Base-by-base conservation (phyloP, 2,329 filamentous ascomycete genomes). In the Pseudopithomyces maydicus region DNA sequence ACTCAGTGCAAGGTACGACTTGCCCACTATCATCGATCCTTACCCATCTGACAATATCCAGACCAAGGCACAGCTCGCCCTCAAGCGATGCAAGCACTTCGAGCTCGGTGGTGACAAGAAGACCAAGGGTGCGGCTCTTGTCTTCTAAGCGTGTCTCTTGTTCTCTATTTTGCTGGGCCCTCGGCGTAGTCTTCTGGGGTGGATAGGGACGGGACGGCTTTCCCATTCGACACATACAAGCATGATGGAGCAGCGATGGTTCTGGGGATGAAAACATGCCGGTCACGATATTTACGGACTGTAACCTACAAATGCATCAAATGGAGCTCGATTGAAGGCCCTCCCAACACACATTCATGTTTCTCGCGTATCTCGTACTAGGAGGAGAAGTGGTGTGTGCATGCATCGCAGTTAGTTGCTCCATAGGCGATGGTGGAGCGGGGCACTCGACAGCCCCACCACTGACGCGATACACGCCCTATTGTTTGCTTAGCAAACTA, bases 11-110 rank as follows among this genome's bases (percentile, higher is more conserved):
- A 98, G 71, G 71, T 71, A 69, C 50, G 66, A 23, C 22, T 23
- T 33, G 11, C n/a, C 6, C 19, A 26, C 7, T 11, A 15, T 2
- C 19, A 26, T 12, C 10, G 11, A 33, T 17, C 32, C 12, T 26
- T 19, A 50, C 35, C 10, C 35, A 12, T 50, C 67, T 72, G 54
- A 72, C 62, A 44, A 15, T 38, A 5, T 10, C 2, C 29, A 65
- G 90, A 89, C 92, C 81, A 98, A 97, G 90, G 89, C 88, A 82
- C 92, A 99, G 86, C 87, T 99, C 78, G 88, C 95, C 74, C 86
- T 99, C 82, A 99, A 99, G 91, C 92, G 95, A 80, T 99, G 95
- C 92, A 99, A 99, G 91, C 95, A 99, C 88, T 99, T 99, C 84
- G 95, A 99, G 87, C 86, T 99, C 78, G 95, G 95, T 89, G 95